Evolutionary conservation across 495 filamentous ascomycete species (phyloP), one percentile per base, ranked within the genome.

Genomic region (Penicillium fimorum): DNA sequence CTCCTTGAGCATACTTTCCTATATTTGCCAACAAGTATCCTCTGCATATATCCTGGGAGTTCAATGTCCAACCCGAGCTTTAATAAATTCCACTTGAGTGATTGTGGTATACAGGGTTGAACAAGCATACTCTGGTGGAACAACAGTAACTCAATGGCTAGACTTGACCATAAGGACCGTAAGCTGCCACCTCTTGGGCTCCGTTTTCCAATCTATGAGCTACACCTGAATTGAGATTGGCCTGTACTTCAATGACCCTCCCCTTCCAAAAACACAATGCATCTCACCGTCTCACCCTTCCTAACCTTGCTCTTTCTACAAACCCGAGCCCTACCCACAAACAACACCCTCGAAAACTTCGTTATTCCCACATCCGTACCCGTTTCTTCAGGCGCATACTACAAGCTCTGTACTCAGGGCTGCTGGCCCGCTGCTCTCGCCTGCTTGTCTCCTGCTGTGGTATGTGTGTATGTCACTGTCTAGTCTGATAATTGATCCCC

Each of bases 401-500:
- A 45, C 30, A 20, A 15, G 29, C 41, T 53, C 13, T 53, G 50
- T 35, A 53, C 50, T 4, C 50, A 53, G 25, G 40, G 50, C 18
- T 45, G 41, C n/a, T 18, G 35, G 8, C 50, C 50, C 6, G 50
- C 40, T 24, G 41, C 50, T 13, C 25, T 53, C 2, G 1, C 35
- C 20, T 53, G 50, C 18, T 20, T 3, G 32, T 20, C 18, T 45
- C 4, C 50, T n/a, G 8, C 18, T 9, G 17, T 22, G 11, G 41
- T 53, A 53, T 53, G 41, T 53, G 37, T 37, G 30, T 53, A 45
- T 45, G 7, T 32, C 8, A n/a, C n/a, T 38, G 11, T 47, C 1
- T 4, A 40, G 12, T 50, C 10, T 8, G 5, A 40, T 12, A 17
- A 11, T 12, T 20, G 18, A 17, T n/a, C 38, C 3, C 13, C 1